These are phyloP conservation scores for Thalassiosira profunda DNA, from an alignment of 108 stramenopile genomes.

Conservation along the genomic window DNA sequence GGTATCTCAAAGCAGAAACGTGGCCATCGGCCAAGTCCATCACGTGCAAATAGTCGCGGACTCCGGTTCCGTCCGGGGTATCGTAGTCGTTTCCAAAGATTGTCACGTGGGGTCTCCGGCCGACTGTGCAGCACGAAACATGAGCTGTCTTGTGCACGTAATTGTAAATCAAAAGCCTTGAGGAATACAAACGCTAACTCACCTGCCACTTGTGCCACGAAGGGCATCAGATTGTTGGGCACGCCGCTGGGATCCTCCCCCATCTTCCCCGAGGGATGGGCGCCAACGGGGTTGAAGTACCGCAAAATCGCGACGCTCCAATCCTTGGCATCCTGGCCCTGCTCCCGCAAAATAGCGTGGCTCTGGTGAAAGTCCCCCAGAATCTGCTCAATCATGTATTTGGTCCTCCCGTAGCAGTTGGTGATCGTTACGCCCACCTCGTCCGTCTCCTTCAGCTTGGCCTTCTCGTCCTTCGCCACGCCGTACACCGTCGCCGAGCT, in stretches of 20 bases:
- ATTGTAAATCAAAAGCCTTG: too few species aligned
- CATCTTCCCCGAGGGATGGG: constrained; percentile 96
- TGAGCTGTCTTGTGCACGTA: too few species aligned
- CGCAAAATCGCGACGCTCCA: constrained; percentile 93
- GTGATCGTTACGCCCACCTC: constrained; percentile 93
- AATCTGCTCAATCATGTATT: constrained; percentile 99
- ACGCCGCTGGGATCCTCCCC: constrained; percentile 98
- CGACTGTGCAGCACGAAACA: too few species aligned
- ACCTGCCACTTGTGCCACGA: constrained; percentile 97
- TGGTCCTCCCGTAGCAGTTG: constrained; percentile 99
- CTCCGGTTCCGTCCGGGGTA: constrained; percentile 97
- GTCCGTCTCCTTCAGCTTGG: constrained; percentile 94
- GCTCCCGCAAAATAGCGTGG: constrained; percentile 35
- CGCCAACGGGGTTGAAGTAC: constrained; percentile 99
- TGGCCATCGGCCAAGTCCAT: constrained; percentile 98
- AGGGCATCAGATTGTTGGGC: constrained; percentile 99
- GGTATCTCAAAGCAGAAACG: constrained; percentile 89
- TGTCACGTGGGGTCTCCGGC: constrained; percentile 91
- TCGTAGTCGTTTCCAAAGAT: constrained; percentile 98
- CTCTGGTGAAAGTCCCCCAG: constrained; percentile 88
- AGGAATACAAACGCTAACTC: too few species aligned
- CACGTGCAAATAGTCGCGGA: constrained; percentile 99
- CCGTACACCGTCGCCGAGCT: constrained; percentile 99
- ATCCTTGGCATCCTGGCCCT: constrained; percentile 20
- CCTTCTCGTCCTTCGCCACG: constrained; percentile 61